Percentiles rank a stretch among this genome's conserved stretches.
Conservation (phyloP, 768 basidiomycete species). For the Pleurotus cornucopiae region DNA sequence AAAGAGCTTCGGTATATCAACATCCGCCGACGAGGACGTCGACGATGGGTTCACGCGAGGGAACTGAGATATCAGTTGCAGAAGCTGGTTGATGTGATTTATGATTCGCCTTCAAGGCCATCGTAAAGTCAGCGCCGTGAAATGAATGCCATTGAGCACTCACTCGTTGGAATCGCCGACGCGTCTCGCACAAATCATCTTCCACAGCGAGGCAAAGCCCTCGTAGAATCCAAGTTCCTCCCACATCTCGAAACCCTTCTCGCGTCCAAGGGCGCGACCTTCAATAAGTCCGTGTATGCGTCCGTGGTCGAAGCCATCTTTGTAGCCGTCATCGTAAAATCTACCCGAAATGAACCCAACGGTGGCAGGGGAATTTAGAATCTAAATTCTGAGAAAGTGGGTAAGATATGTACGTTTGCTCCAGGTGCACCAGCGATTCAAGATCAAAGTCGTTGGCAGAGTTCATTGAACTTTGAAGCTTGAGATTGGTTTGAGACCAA, state of each 20-base stretch:
- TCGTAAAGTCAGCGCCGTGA: not conserved
- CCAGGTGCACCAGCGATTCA: slow-evolving; percentile 55
- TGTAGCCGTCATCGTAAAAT: slow-evolving; percentile 78
- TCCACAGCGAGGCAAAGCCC: slow-evolving; percentile 78
- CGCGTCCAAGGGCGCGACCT: slow-evolving; percentile 81
- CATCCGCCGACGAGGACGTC: slow-evolving; percentile 30
- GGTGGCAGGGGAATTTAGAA: slow-evolving; percentile 8
- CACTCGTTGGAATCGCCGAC: slow-evolving; percentile 42
- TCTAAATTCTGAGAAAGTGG: not conserved
- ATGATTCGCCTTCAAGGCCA: slow-evolving; percentile 42
- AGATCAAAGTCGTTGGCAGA: slow-evolving; percentile 42
- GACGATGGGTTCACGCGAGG: slow-evolving; percentile 72
- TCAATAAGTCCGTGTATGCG: slow-evolving; percentile 88
- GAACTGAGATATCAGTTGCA: slow-evolving; percentile 70
- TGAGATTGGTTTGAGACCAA: not conserved
- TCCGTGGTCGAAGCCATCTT: slow-evolving; percentile 80
- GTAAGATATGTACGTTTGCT: slow-evolving; percentile 47
- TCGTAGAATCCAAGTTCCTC: slow-evolving; percentile 95
- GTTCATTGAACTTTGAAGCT: not conserved
- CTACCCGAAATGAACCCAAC: slow-evolving; percentile 30
- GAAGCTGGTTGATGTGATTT: slow-evolving; percentile 64
- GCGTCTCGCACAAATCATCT: slow-evolving; percentile 39
- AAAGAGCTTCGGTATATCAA: slow-evolving; percentile 76
- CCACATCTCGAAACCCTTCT: slow-evolving; percentile 95
- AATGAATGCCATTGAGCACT: slow-evolving; percentile 16